These are phyloP conservation scores for Syzygium jambos DNA, from an alignment of 345 rosid genomes.

Conservation along the genomic window DNA sequence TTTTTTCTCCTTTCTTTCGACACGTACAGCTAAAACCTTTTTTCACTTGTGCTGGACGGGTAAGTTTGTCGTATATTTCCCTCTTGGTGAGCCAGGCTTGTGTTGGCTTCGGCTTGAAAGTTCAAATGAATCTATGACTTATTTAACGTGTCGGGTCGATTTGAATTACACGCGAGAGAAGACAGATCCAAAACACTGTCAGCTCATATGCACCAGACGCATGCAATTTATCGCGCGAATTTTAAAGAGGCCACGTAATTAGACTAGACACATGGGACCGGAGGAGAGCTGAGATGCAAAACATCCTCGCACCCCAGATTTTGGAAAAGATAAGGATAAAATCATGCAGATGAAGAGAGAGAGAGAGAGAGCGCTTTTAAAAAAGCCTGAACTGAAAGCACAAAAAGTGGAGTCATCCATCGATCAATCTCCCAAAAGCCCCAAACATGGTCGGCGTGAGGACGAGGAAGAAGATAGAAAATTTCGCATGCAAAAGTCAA, in stretches of 20 bases:
- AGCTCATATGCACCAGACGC: too few relatives aligned
- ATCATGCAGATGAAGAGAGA: neutral
- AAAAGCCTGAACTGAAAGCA: neutral
- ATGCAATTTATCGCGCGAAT: too few relatives aligned
- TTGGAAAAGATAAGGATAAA: neutral
- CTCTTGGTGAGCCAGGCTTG: neutral
- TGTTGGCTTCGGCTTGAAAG: fast-evolving
- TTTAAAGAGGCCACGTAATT: too few relatives aligned
- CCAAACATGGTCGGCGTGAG: slow-evolving; percentile 10
- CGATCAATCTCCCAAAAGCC: neutral
- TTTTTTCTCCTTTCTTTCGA: neutral
- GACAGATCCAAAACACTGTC: neutral
- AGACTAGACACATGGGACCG: too few relatives aligned
- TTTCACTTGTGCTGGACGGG: fast-evolving
- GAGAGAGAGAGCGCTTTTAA: neutral
- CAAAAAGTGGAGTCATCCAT: neutral
- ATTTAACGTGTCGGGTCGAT: fast-evolving
- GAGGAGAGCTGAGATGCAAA: neutral
- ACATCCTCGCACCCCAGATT: neutral
- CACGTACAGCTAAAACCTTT: fast-evolving
- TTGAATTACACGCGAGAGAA: neutral
- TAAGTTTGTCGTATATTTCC: neutral
- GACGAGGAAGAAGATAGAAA: neutral
- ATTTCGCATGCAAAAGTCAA: too few relatives aligned
- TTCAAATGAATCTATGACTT: neutral